Conservation (phyloP, 2,329 filamentous ascomycete species). For the Sporothrix mexicana region DNA sequence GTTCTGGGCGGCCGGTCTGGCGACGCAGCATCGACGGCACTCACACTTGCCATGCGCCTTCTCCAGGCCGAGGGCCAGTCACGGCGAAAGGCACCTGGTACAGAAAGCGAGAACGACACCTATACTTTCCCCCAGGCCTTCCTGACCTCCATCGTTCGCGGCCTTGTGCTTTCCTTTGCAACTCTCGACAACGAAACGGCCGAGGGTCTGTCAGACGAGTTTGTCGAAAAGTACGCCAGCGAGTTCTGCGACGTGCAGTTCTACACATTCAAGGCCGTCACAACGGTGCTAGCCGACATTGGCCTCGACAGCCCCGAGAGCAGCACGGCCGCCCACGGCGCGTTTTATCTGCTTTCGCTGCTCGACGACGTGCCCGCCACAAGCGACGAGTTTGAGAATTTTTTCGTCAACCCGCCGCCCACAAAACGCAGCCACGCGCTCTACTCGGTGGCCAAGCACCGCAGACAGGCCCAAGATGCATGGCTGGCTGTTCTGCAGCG, state of each 20-base stretch:
- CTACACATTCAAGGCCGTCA: slow-evolving; percentile 75
- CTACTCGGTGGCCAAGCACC: slow-evolving; percentile 71
- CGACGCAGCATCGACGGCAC: slow-evolving; percentile 68
- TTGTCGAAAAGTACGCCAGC: slow-evolving; percentile 77
- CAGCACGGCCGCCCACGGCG: slow-evolving; percentile 46
- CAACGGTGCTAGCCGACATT: slow-evolving; percentile 40
- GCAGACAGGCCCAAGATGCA: slow-evolving; percentile 80
- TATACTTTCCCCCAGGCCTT: slow-evolving; percentile 72
- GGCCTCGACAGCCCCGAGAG: slow-evolving; percentile 32
- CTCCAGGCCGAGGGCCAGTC: slow-evolving; percentile 78
- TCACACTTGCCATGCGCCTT: slow-evolving; percentile 82
- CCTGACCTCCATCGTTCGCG: slow-evolving; percentile 67
- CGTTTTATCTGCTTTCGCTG: slow-evolving; percentile 66
- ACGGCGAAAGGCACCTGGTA: slow-evolving; percentile 51
- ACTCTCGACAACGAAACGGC: slow-evolving; percentile 26
- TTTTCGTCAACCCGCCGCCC: slow-evolving; percentile 66
- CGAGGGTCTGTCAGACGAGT: slow-evolving; percentile 67
- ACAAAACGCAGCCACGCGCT: slow-evolving; percentile 71
- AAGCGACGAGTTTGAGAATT: slow-evolving; percentile 69
- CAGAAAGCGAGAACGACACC: neutral
- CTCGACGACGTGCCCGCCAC: slow-evolving; percentile 74
- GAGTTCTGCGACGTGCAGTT: slow-evolving; percentile 84
- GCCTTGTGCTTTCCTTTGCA: slow-evolving; percentile 58
- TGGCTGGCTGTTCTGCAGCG: slow-evolving; percentile 81
- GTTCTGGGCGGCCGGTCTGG: slow-evolving; percentile 64